These are phyloP conservation scores for Tephrocybe sp. DNA, from an alignment of 768 basidiomycete species.

Conservation along the genomic window DNA sequence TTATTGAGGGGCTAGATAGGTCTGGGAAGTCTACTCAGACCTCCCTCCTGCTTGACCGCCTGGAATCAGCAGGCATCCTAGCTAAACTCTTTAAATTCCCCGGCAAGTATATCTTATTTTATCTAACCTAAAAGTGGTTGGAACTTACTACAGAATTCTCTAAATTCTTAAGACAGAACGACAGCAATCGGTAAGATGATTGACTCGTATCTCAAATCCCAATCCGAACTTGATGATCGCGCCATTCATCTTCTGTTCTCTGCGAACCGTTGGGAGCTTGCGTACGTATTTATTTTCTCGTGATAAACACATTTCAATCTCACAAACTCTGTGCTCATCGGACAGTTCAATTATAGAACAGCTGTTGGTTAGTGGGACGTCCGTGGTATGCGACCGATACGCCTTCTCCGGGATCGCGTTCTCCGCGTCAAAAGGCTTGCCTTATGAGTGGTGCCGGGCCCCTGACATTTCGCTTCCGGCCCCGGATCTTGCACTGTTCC, in stretches of 20 bases:
- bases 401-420: slow-evolving; percentile 97
- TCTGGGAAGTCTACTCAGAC: slow-evolving; percentile 95
- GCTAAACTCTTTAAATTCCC: slow-evolving; percentile 84
- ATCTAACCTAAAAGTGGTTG: no score
- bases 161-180: slow-evolving; percentile 95
- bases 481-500: slow-evolving; percentile 87
- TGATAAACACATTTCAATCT: neutral
- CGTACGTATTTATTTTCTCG: slow-evolving; percentile 41
- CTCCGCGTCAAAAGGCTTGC: slow-evolving; percentile 65
- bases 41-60: slow-evolving; percentile 51
- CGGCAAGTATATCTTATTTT: no score
- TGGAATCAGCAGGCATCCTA: slow-evolving; percentile 44
- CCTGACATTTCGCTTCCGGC: slow-evolving; percentile 89
- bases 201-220: slow-evolving; percentile 82
- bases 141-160: no score
- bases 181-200: slow-evolving; percentile 93
- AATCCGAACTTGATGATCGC: slow-evolving; percentile 87
- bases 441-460: slow-evolving; percentile 80
- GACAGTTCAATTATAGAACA: slow-evolving; percentile 65
- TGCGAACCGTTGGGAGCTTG: slow-evolving; percentile 96
- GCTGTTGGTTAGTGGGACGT: slow-evolving; percentile 61
- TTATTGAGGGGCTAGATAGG: slow-evolving; percentile 93
- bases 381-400: slow-evolving; percentile 89
- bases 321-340: no score
- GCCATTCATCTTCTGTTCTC: slow-evolving; percentile 94